Conservation (phyloP, 139 green algal genomes). For the Penium margaritaceum region DNA sequence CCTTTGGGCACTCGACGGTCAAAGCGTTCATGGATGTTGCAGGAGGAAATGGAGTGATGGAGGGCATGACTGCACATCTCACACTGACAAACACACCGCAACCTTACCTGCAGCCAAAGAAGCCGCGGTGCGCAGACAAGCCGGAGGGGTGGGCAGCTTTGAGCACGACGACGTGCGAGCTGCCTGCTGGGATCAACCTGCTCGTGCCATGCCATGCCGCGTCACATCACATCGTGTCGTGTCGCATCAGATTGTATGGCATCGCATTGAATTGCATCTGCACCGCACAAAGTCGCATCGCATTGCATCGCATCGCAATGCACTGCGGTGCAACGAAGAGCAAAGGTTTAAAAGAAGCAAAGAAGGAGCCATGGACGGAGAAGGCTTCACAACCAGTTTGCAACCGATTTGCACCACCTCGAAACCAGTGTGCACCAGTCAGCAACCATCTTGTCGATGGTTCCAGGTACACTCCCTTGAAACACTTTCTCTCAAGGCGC, state of each 20-base stretch:
- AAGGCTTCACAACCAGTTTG: no score
- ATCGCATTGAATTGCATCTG: neutral
- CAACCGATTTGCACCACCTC: no score
- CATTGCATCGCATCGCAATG: neutral
- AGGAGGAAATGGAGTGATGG: no score
- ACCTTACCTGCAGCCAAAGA: slow-evolving; percentile 58
- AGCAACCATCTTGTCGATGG: no score
- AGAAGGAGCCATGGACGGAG: neutral
- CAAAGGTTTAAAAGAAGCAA: neutral
- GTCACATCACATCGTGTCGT: neutral
- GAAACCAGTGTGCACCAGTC: no score
- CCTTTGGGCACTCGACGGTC: no score
- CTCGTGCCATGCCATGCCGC: neutral
- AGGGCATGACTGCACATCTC: no score
- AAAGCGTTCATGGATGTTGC: no score
- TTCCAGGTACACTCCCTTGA: no score
- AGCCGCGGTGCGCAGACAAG: slow-evolving; percentile 51
- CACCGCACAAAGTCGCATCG: neutral
- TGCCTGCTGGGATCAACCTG: slow-evolving; percentile 46
- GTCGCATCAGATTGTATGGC: neutral
- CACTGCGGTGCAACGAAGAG: neutral
- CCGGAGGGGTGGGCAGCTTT: slow-evolving; percentile 50
- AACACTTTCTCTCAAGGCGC: no score
- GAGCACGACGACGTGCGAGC: slow-evolving; percentile 41
- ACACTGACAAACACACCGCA: no score